Conservation (phyloP, 1,139 yeast genomes). For the Debaryomyces subglobosus region DNA sequence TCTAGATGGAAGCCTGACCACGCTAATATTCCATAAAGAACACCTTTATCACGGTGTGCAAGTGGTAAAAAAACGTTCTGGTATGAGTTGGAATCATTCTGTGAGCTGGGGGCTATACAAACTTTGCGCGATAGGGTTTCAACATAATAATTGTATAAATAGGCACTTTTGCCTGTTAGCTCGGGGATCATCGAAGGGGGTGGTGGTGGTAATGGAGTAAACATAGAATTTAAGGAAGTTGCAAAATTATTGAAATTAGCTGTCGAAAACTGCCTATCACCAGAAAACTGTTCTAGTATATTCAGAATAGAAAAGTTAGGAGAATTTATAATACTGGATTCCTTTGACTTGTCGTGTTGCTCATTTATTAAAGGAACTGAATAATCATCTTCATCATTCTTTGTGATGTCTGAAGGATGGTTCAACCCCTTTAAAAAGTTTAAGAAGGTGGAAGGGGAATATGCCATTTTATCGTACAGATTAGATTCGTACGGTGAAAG, state of each 20-base stretch:
- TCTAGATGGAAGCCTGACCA: constrained; percentile 77
- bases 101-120: constrained; percentile 63
- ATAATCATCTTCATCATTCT: not conserved
- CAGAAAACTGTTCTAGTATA: constrained; percentile 11
- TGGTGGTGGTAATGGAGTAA: constrained; percentile 24
- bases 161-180: constrained; percentile 21
- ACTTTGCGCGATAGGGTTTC: constrained; percentile 60
- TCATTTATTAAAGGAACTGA: not conserved
- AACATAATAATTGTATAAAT: constrained; percentile 66
- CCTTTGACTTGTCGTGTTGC: not conserved
- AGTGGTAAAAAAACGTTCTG: constrained; percentile 76
- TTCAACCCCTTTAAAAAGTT: constrained; percentile 24
- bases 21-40: constrained; percentile 68
- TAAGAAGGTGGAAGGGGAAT: constrained; percentile 24
- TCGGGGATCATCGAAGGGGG: constrained; percentile 23
- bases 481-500: not conserved
- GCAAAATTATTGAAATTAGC: constrained; percentile 19
- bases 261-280: constrained; percentile 8
- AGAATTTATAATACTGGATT: constrained; percentile 1
- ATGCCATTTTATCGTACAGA: constrained; percentile 7
- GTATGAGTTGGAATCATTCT: constrained; percentile 62
- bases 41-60: constrained; percentile 71
- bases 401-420: not conserved
- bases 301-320: constrained; percentile 2
- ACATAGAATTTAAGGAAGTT: constrained; percentile 17